Conservation (phyloP, 1,284 basidiomycete genomes). For the Trichosporon sp. region DNA sequence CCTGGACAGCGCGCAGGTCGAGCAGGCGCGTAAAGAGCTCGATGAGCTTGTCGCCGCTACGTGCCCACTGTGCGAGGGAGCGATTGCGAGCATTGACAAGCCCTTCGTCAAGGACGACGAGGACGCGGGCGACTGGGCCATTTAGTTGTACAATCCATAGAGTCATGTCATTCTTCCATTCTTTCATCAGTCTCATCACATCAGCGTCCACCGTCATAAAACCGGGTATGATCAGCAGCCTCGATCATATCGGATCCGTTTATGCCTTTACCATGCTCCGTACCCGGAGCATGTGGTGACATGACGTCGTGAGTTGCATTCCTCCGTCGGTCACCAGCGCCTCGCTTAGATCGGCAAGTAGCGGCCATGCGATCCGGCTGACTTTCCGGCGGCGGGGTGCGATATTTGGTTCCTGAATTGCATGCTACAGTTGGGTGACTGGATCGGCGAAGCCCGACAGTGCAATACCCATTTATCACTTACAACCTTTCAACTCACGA, state of each 20-base stretch:
- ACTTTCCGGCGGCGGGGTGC: not conserved
- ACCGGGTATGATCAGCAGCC: not conserved
- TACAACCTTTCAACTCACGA: not conserved
- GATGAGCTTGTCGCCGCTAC: slow-evolving; percentile 82
- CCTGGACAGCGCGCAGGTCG: slow-evolving; percentile 62
- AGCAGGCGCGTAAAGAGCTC: slow-evolving; percentile 70
- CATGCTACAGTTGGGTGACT: not conserved
- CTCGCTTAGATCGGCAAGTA: not conserved
- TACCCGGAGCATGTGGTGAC: no score
- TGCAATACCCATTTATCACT: not conserved
- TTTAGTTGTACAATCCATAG: slow-evolving; percentile 58
- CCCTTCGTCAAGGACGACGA: slow-evolving; percentile 75
- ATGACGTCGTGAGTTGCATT: not conserved
- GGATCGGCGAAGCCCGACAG: not conserved
- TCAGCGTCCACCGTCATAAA: not conserved
- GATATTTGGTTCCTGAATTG: slow-evolving; percentile 1
- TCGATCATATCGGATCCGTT: not conserved
- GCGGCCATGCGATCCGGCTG: not conserved
- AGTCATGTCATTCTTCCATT: slow-evolving; percentile 7
- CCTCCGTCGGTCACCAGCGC: not conserved
- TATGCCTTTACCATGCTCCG: no score
- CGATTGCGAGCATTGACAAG: slow-evolving; percentile 79
- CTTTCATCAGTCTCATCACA: not conserved
- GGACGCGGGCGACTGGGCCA: slow-evolving; percentile 74
- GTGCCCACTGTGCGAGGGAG: slow-evolving; percentile 86